Base-by-base conservation (phyloP, 2,329 filamentous ascomycete genomes). In the Trichoderma arundinaceum region DNA sequence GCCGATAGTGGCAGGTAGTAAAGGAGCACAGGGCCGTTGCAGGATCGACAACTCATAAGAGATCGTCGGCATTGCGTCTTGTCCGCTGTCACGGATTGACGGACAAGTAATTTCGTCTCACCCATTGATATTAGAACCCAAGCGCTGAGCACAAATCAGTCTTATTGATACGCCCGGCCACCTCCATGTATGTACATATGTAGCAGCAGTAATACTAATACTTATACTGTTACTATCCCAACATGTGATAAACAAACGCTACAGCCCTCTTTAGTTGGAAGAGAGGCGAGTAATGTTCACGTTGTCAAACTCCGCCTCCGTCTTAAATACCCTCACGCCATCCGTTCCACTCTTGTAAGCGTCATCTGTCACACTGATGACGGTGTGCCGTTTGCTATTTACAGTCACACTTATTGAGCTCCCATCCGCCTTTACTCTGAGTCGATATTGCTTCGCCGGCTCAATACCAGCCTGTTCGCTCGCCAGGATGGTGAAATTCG, bases 291-390 rank as follows among this genome's bases (percentile, higher is more conserved):
- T 65, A 32, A 67, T 56, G 35, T 65, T 67, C 6, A 71, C 66
- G 48, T 71, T 71, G 15, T 70, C 70, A 61, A 71, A 71, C 22
- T 66, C 61, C 8, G 69, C 69, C 19, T 63, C 67, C 7, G 68
- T 67, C 28, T 64, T 51, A 28, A 53, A 69, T 28, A 68, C 68
- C 43, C 67, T 54, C 28, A 71, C 69, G 41, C 70, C 70, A 10
- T 67, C 59, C 66, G 65, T 68, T 49, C 70, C 70, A 49, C 64
- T 65, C 9, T 6, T n/a, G 53, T 60, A 67, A 3, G 48, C 66
- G 8, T 44, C 56, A 10, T 71, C 69, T 43, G 22, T 56, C 12
- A 70, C 64, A 10, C 59, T 66, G 19, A 69, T 54, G 48, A 66
- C 39, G n/a, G 68, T 38, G 2, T 17, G 48, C 10, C 41, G 67